Evolutionary conservation across 495 filamentous ascomycete genomes (phyloP).

Genomic region (Neurospora sp.): DNA sequence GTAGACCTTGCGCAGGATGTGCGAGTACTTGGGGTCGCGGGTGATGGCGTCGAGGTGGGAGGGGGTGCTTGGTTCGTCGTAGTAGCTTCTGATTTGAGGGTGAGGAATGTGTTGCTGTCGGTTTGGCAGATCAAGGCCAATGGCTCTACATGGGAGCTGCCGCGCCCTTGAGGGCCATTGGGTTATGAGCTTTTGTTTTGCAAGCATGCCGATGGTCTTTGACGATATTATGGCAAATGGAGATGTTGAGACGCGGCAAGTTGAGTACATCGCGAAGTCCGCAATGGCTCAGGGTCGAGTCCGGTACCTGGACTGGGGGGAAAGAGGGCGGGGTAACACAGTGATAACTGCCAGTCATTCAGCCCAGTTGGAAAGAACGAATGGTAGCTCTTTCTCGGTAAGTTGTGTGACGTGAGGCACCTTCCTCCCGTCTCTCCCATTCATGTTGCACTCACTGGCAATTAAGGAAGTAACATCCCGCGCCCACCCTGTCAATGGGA

Average conservation of each 20-base stretch:
- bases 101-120: too few relatives aligned
- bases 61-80: not conserved
- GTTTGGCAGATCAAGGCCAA: too few relatives aligned
- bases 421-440: not conserved
- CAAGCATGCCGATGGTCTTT: not conserved
- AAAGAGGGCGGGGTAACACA: not conserved
- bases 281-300: not conserved
- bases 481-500: not conserved
- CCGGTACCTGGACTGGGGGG: not conserved
- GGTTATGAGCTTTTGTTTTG: not conserved
- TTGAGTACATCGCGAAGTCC: not conserved
- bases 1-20: not conserved
- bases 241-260: too few relatives aligned
- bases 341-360: not conserved
- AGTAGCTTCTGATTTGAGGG: not conserved
- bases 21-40: not conserved
- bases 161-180: not conserved
- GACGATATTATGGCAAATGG: not conserved
- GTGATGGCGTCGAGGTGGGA: not conserved
- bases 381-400: not conserved
- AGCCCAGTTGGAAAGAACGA: not conserved
- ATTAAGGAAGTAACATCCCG: not conserved
- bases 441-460: too few relatives aligned
- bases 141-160: too few relatives aligned
- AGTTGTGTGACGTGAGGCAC: not conserved